phyloP scores from a whole-genome alignment of 495 filamentous ascomycete genomes.

The Neurospora africana region DNA sequence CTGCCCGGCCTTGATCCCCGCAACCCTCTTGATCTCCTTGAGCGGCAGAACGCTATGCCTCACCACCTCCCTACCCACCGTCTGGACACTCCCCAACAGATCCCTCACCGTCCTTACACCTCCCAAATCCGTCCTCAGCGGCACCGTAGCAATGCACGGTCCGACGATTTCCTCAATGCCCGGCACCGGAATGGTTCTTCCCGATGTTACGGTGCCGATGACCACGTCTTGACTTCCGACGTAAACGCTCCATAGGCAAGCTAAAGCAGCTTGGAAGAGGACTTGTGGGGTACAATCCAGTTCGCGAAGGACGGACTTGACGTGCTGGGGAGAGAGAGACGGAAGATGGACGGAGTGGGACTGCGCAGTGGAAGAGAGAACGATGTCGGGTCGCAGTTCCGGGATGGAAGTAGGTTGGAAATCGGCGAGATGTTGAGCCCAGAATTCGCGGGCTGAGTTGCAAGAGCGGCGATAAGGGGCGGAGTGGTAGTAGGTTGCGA shows the following conservation, averaged over 20 bases:
- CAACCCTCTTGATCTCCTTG: constrained; percentile 52
- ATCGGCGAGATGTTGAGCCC: constrained; percentile 42
- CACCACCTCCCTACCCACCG: constrained; percentile 48
- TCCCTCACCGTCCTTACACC: constrained; percentile 40
- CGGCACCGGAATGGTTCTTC: constrained; percentile 53
- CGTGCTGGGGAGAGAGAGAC: constrained; percentile 4
- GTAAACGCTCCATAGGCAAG: constrained; percentile 52
- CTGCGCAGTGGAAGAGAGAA: constrained; percentile 1
- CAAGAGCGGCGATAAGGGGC: constrained; percentile 5
- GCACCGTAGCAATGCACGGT: constrained; percentile 60
- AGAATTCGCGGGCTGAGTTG: constrained; percentile 38
- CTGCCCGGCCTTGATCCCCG: constrained; percentile 34
- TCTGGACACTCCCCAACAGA: constrained; percentile 49
- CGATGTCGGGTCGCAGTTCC: constrained; percentile 21
- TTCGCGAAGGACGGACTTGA: constrained; percentile 3
- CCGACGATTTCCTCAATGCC: constrained; percentile 62
- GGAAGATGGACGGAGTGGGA: constrained; percentile 12
- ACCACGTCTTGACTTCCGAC: constrained; percentile 55
- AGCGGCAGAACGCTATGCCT: constrained; percentile 49
- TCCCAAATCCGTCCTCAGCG: constrained; percentile 47
- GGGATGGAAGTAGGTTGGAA: constrained; percentile 31
- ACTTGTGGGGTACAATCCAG: constrained; percentile 39
- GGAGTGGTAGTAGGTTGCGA: constrained; percentile 33
- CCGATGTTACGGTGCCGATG: constrained; percentile 68
- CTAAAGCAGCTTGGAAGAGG: constrained; percentile 60